Evolutionary conservation across 768 basidiomycete species (phyloP).

Genomic region (Xerocomellus dryophilus): DNA sequence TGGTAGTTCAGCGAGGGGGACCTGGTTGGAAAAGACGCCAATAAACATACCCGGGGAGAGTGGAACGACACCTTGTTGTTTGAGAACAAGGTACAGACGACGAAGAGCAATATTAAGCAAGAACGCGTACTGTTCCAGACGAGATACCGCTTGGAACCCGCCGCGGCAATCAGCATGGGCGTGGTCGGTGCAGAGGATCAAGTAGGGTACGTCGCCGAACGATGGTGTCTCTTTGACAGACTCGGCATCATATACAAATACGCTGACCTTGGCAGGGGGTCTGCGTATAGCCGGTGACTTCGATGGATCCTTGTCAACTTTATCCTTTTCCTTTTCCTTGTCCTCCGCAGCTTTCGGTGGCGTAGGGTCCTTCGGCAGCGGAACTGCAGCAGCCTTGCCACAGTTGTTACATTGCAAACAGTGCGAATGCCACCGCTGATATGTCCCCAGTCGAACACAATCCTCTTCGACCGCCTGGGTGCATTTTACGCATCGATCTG

Average conservation of each 20-base stretch:
- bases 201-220: conserved; percentile 69
- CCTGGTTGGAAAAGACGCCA: conserved; percentile 3
- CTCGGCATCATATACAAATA: conserved; percentile 76
- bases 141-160: conserved; percentile 89
- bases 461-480: conserved; percentile 93
- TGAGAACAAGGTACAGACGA: conserved; percentile 81
- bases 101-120: conserved; percentile 92
- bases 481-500: conserved; percentile 90
- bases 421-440: conserved; percentile 93
- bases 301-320: conserved; percentile 42
- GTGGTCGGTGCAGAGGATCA: conserved; percentile 78
- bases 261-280: conserved; percentile 75
- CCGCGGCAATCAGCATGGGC: conserved; percentile 59
- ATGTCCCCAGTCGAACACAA: conserved; percentile 92
- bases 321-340: conserved; percentile 42
- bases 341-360: conserved; percentile 52
- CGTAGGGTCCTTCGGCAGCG: conserved; percentile 52
- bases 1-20: conserved; percentile 9
- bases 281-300: conserved; percentile 66
- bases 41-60: conserved; percentile 60
- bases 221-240: conserved; percentile 64
- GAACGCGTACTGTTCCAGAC: conserved; percentile 97
- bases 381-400: conserved; percentile 70
- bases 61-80: conserved; percentile 89
- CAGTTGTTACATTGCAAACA: conserved; percentile 86